A percentile compares a stretch with the other conserved stretches of the same genome.
Evolutionary conservation across 495 filamentous ascomycete genomes (phyloP).

Genomic region (Staphylotrichum longicolle): DNA sequence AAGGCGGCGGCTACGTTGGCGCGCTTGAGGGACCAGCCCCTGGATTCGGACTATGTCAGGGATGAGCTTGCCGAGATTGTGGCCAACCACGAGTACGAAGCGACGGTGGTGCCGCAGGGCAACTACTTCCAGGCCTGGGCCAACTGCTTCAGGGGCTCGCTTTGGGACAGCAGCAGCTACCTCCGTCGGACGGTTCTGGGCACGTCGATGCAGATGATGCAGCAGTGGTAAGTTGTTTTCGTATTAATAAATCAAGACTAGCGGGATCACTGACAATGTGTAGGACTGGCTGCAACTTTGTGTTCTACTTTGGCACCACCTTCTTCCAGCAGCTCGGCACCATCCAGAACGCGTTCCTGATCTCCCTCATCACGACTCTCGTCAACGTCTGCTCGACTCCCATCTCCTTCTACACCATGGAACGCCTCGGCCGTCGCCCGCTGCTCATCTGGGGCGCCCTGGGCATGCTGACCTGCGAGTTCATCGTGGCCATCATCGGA

Average conservation of each 20-base stretch:
- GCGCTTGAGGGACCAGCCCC: constrained; percentile 63
- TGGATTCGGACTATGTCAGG: constrained; percentile 59
- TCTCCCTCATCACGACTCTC: constrained; percentile 73
- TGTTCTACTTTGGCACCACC: constrained; percentile 83
- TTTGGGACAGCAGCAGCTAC: constrained; percentile 52
- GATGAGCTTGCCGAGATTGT: constrained; percentile 75
- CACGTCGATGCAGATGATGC: constrained; percentile 69
- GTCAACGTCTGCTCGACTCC: constrained; percentile 83
- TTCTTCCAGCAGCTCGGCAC: constrained; percentile 74
- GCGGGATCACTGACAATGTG: background rate
- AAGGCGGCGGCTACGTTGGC: constrained; percentile 59
- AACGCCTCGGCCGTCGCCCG: constrained; percentile 71
- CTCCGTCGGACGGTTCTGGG: constrained; percentile 72
- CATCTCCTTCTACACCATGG: constrained; percentile 76
- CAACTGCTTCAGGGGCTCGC: constrained; percentile 60
- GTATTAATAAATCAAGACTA: background rate
- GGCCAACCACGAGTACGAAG: constrained; percentile 76
- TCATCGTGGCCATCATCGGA: constrained; percentile 77
- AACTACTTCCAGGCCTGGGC: constrained; percentile 63
- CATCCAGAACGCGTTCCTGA: constrained; percentile 73
- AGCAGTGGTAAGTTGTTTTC: constrained; percentile 48
- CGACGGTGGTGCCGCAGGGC: constrained; percentile 57
- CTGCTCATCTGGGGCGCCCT: constrained; percentile 73
- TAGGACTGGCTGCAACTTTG: constrained; percentile 74
- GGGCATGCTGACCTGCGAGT: constrained; percentile 79